These are phyloP conservation scores for Heliosperma pusillum DNA, from an alignment of 148 eudicot genomes.

Conservation along the genomic window DNA sequence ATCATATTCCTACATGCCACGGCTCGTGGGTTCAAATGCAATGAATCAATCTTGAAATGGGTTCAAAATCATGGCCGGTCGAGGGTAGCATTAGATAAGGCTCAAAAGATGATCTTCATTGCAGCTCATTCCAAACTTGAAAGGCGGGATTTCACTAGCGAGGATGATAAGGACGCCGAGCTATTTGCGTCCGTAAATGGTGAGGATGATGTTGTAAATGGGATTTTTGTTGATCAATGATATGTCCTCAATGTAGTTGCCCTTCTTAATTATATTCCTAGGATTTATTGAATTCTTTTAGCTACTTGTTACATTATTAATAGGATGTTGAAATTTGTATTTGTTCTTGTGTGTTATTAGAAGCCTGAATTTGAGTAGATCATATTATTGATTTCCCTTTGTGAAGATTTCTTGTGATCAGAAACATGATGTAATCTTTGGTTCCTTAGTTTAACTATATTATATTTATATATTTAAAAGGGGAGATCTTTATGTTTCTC, in stretches of 20 bases:
- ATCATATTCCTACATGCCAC: constrained; percentile 85
- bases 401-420: constrained; percentile 23
- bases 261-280: constrained; percentile 27
- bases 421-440: constrained; percentile 28
- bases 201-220: constrained; percentile 80
- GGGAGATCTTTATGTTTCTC: constrained; percentile 23
- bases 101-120: constrained; percentile 78
- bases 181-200: constrained; percentile 57
- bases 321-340: constrained; percentile 28
- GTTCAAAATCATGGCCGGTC: constrained; percentile 44
- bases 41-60: constrained; percentile 55
- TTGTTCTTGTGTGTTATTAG: constrained; percentile 19
- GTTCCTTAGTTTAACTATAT: constrained; percentile 15
- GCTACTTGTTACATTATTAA: constrained; percentile 22
- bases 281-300: constrained; percentile 48
- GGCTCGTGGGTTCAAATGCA: constrained; percentile 67
- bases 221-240: constrained; percentile 74
- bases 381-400: neutral
- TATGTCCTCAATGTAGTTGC: constrained; percentile 45
- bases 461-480: constrained; percentile 8
- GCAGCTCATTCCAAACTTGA: constrained; percentile 80
- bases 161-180: constrained; percentile 77
- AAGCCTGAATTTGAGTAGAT: constrained; percentile 27
- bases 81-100: constrained; percentile 57
- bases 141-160: constrained; percentile 57